Base-by-base conservation (phyloP, 257 asterid genomes). In the Dorcoceras hygrometricum region DNA sequence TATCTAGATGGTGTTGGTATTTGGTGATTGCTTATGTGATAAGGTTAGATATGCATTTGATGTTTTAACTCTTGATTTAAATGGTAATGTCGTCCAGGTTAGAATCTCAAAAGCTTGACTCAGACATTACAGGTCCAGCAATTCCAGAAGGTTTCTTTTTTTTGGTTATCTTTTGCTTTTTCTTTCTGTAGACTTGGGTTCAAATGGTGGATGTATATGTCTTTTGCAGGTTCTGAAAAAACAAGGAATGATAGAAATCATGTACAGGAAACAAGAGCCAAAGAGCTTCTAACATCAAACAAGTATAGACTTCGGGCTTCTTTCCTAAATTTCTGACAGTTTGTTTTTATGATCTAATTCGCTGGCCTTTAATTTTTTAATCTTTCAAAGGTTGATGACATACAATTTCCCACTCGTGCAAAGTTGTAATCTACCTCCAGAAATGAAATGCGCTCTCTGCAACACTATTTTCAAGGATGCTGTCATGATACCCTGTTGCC, bases 401-500 rank as follows among this genome's bases (percentile, higher is more conserved):
- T 67, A 73, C 73, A 79, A 68, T 62, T 60, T 75, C 71, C 79
- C 46, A 60, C 81, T 81, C 10, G 67, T 54, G 65, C 84, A 75
- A 73, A 72, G 63, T 72, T 23, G 61, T 48, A 71, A 70, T 66
- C 69, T 85, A 80, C 92, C 89, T 2, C 54, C 80, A 12, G 98
- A 89, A 66, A 43, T 93, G 76, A 89, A 86, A 74, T 93, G 98
- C 76, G 57, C 81, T 29, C 78, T 89, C 59, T 93, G 98, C 89
- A 71, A 75, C 72, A 73, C 80, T 69, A 82, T 86, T 82, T 83
- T 86, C 76, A 85, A 80, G 87, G 87, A 93, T 57, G 97, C 98
- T 72, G 91, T 89, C 76, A 83, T 93, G 97, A 87, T 93, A 71
- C 98, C 97, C 27, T 92, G 98, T 80, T 92, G 98, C 79, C 97